Evolutionary conservation across 345 rosid species (phyloP).

Genomic region (Pugionium dolabratum): DNA sequence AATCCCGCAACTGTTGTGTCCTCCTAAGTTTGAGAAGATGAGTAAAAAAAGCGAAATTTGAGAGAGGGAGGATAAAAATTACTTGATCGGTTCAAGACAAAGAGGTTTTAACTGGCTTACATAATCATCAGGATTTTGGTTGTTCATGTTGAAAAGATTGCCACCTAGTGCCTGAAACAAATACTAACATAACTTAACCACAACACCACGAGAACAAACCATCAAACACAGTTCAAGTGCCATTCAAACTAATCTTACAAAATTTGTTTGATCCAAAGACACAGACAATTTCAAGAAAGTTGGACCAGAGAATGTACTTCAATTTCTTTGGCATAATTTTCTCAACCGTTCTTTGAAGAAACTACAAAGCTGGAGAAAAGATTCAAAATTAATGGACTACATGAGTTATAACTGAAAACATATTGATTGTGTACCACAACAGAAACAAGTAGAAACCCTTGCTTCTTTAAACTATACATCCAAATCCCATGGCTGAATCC

Average conservation of each 20-base stretch:
- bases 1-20: slow-evolving; percentile 79
- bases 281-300: not conserved
- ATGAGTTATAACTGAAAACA: slow-evolving; percentile 3
- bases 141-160: slow-evolving; percentile 57
- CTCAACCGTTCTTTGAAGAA: slow-evolving; percentile 5
- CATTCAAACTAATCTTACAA: not conserved
- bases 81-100: not conserved
- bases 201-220: not conserved
- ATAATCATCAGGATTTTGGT: slow-evolving; percentile 45
- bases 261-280: slow-evolving; percentile 9
- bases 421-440: not conserved
- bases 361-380: slow-evolving; percentile 3
- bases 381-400: slow-evolving; percentile 18
- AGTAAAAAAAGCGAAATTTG: slow-evolving; percentile 1
- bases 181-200: not conserved
- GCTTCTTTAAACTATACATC: not conserved
- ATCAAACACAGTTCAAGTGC: not conserved
- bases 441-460: not conserved
- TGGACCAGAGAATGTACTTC: slow-evolving; percentile 22
- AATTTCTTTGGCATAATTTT: slow-evolving; percentile 13
- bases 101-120: slow-evolving; percentile 49
- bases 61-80: not conserved
- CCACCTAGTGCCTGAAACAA: slow-evolving; percentile 30
- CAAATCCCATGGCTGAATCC: too few relatives aligned
- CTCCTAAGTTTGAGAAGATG: slow-evolving; percentile 51